Conservation (phyloP, 495 filamentous ascomycete species). For the Penicillium taxi region DNA sequence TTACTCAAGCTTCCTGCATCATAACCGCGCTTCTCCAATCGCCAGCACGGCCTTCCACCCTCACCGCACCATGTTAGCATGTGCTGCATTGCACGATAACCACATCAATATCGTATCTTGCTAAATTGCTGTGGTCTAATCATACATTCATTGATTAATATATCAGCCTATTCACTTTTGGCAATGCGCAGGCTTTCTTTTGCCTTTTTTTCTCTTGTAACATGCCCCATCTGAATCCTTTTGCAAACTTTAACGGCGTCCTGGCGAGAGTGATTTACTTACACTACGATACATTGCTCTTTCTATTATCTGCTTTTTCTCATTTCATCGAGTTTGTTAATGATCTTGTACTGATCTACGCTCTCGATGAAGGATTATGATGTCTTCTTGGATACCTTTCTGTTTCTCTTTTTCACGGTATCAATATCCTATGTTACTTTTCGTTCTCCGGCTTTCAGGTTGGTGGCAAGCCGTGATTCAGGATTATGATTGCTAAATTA, state of each 20-base stretch:
- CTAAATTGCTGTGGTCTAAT: conserved; percentile 14
- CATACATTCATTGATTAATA: neutral
- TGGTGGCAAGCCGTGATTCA: no score
- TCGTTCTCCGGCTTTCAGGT: no score
- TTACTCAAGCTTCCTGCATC: conserved; percentile 77
- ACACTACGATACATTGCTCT: no score
- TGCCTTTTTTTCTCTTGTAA: neutral
- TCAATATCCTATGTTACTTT: no score
- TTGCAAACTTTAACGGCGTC: neutral
- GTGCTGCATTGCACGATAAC: conserved; percentile 50
- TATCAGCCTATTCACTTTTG: conserved; percentile 1
- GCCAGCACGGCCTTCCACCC: conserved; percentile 91
- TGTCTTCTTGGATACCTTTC: no score
- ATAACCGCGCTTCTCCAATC: conserved; percentile 69
- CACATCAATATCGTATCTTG: conserved; percentile 42
- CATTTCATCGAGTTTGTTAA: no score
- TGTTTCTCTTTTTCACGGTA: no score
- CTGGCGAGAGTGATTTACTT: no score
- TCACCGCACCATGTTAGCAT: conserved; percentile 85
- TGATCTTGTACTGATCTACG: no score
- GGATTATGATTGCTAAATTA: no score
- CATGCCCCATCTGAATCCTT: neutral
- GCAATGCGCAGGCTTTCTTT: neutral
- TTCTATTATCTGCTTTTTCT: no score
- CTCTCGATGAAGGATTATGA: no score